These are phyloP conservation scores for Globisporangium perplexum DNA, from an alignment of 352 stramenopile genomes.

Conservation along the genomic window DNA sequence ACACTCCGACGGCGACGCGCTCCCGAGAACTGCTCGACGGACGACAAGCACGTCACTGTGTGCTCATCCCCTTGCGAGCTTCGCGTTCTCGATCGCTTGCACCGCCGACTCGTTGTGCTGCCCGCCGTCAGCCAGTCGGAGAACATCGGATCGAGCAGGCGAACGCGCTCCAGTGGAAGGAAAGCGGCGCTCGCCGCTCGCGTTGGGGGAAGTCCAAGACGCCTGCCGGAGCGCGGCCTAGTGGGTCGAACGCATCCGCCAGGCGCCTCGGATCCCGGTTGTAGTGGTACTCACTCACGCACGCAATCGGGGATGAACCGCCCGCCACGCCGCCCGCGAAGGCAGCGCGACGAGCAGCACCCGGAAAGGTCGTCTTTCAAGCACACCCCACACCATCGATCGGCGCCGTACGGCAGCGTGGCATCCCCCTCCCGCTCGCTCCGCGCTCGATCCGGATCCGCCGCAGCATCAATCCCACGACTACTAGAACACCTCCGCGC, in stretches of 20 bases:
- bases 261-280: neutral
- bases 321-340: neutral
- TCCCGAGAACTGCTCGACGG: too few species aligned
- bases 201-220: neutral
- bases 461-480: neutral
- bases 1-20: too few species aligned
- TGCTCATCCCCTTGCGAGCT: too few species aligned
- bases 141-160: too few species aligned
- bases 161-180: too few species aligned
- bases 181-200: neutral
- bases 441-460: neutral
- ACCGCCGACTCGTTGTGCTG: too few species aligned
- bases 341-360: constrained; percentile 37
- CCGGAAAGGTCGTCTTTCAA: constrained; percentile 81
- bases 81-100: too few species aligned
- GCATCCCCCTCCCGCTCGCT: constrained; percentile 6
- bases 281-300: constrained; percentile 52
- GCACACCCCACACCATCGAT: constrained; percentile 25
- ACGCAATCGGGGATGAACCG: constrained; percentile 81
- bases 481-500: constrained; percentile 13
- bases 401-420: neutral
- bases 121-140: neutral
- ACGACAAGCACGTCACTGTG: too few species aligned
- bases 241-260: constrained; percentile 9
- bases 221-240: constrained; percentile 2